Percentiles rank a stretch among this genome's conserved stretches.
phyloP scores from a whole-genome alignment of 2,329 filamentous ascomycete genomes.

The Metarhizium album region DNA sequence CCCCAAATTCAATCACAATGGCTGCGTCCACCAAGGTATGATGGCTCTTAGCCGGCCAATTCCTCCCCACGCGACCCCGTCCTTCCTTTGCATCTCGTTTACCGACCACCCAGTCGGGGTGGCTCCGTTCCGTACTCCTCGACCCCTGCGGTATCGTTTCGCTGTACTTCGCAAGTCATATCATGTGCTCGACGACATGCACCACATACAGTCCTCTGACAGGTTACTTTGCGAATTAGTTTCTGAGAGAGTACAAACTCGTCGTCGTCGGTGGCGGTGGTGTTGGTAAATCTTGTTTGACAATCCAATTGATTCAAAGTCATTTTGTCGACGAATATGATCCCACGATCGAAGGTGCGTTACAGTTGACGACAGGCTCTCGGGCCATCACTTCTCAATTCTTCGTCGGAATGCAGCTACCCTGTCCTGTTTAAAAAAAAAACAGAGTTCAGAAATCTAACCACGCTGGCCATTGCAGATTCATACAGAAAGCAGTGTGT shows the following conservation, averaged over 20 bases:
- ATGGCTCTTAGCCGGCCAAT: background rate
- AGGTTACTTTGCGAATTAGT: slow-evolving; percentile 36
- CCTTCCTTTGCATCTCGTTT: background rate
- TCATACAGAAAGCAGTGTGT: slow-evolving; percentile 99
- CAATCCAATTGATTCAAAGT: slow-evolving; percentile 89
- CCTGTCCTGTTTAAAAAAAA: background rate
- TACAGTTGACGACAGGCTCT: background rate
- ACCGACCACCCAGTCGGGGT: background rate
- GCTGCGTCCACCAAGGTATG: slow-evolving; percentile 26
- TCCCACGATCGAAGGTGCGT: slow-evolving; percentile 88
- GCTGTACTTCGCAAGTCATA: background rate
- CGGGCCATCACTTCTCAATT: background rate
- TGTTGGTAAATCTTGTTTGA: slow-evolving; percentile 98
- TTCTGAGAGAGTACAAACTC: slow-evolving; percentile 85
- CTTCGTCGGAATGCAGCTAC: background rate
- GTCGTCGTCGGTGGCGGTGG: slow-evolving; percentile 97
- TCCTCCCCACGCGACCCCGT: background rate
- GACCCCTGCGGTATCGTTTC: background rate
- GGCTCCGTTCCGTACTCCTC: background rate
- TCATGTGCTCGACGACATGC: background rate
- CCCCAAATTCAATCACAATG: slow-evolving; percentile 16
- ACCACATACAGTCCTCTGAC: background rate
- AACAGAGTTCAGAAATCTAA: no score
- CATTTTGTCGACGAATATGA: slow-evolving; percentile 99
- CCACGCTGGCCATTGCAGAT: slow-evolving; percentile 43